These are phyloP conservation scores for Aspergillus leporis DNA, from an alignment of 495 filamentous ascomycete genomes.

Conservation along the genomic window DNA sequence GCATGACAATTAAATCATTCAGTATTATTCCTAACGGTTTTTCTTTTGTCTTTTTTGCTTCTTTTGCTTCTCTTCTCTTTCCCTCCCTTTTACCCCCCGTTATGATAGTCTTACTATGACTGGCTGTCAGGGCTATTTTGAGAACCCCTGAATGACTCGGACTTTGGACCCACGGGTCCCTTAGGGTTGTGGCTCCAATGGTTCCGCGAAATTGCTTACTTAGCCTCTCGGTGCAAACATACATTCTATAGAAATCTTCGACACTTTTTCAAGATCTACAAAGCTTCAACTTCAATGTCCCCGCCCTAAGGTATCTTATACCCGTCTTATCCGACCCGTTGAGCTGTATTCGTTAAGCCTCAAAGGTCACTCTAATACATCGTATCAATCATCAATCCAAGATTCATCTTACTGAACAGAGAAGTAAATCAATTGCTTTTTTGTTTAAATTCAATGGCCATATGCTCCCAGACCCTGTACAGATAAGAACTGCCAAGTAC, in stretches of 20 bases:
- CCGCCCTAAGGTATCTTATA: too few species aligned
- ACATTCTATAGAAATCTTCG: too few species aligned
- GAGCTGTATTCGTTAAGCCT: too few species aligned
- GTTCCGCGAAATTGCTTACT: too few species aligned
- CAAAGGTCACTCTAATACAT: too few species aligned
- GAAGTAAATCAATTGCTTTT: conserved; percentile 22
- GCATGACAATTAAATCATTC: not conserved
- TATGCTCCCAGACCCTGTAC: conserved; percentile 19
- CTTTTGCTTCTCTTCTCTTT: conserved; percentile 2
- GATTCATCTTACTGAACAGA: not conserved
- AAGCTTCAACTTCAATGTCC: too few species aligned
- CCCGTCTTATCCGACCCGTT: too few species aligned
- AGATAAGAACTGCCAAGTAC: conserved; percentile 9
- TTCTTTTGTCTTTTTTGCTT: conserved; percentile 7
- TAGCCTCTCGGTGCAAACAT: too few species aligned
- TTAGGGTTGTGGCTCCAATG: not conserved
- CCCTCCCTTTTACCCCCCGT: not conserved
- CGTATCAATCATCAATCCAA: not conserved
- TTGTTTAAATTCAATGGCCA: conserved; percentile 14
- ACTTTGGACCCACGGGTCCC: not conserved
- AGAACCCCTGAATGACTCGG: not conserved
- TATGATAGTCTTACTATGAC: too few species aligned
- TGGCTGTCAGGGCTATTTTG: too few species aligned
- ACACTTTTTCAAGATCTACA: too few species aligned
- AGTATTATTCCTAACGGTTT: not conserved